Conservation (phyloP, 2,329 filamentous ascomycete genomes). For the Colletotrichum sp. region DNA sequence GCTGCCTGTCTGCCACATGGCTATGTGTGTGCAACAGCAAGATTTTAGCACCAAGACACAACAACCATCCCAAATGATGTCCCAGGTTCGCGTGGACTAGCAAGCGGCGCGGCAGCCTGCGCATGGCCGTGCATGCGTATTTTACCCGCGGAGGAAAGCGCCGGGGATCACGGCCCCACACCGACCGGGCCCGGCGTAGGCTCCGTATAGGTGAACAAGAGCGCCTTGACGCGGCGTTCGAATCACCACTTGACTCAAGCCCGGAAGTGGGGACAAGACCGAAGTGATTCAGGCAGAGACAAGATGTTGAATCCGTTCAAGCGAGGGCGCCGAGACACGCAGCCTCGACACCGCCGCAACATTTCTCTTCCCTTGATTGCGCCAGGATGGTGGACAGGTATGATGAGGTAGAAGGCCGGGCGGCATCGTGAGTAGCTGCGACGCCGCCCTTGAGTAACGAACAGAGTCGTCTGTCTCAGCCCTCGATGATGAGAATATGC, state of each 20-base stretch:
- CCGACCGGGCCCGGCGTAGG: neutral
- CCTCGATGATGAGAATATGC: constrained; percentile 9
- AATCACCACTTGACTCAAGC: neutral
- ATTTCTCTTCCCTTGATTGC: neutral
- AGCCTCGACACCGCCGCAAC: neutral
- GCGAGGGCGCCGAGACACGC: neutral
- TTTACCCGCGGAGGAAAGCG: neutral
- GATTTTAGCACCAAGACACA: neutral
- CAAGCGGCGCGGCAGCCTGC: neutral
- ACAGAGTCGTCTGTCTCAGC: constrained; percentile 1
- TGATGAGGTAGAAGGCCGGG: neutral
- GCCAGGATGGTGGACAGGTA: neutral
- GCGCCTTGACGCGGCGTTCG: neutral
- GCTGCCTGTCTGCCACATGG: neutral
- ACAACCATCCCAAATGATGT: neutral
- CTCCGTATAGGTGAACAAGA: neutral
- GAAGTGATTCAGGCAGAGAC: neutral
- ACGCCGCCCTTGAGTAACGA: neutral
- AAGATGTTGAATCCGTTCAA: neutral
- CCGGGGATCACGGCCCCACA: neutral
- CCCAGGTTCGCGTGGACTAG: neutral
- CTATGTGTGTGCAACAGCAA: neutral
- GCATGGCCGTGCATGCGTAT: neutral
- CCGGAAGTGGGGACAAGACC: neutral
- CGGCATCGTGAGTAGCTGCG: neutral